Conservation (phyloP, 306 rosid genomes). For the Prosopis cineraria region DNA sequence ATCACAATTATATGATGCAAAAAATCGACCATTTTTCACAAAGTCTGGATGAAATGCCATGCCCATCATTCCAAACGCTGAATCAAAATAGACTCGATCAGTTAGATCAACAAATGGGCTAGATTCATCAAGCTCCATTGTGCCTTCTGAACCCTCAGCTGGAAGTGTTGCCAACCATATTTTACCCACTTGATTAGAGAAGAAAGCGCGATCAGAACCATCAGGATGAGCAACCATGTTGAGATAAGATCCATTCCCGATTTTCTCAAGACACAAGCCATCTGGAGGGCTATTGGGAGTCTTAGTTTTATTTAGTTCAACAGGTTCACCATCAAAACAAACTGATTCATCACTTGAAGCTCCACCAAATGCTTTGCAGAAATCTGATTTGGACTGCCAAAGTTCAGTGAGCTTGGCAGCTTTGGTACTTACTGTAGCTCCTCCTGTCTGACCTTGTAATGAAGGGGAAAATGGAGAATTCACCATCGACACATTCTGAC, state of each 20-base stretch:
- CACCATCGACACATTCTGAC: conserved; percentile 66
- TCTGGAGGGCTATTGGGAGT: conserved; percentile 50
- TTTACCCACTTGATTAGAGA: conserved; percentile 74
- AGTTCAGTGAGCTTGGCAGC: conserved; percentile 57
- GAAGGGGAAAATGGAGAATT: conserved; percentile 90
- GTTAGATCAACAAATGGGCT: conserved; percentile 89
- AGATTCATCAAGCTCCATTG: conserved; percentile 62
- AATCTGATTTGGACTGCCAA: conserved; percentile 83
- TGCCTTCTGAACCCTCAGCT: conserved; percentile 66
- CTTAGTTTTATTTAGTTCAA: conserved; percentile 50
- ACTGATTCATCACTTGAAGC: conserved; percentile 57
- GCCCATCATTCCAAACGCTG: conserved; percentile 89
- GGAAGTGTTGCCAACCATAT: conserved; percentile 87
- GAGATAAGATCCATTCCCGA: conserved; percentile 89
- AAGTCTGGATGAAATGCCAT: conserved; percentile 95
- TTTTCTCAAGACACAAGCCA: conserved; percentile 94
- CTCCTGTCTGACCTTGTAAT: conserved; percentile 60
- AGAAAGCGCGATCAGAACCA: conserved; percentile 91
- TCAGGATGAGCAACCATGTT: conserved; percentile 93
- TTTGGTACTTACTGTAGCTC: conserved; percentile 47
- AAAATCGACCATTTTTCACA: conserved; percentile 77
- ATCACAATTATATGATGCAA: conserved; percentile 93
- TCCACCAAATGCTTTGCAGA: conserved; percentile 87
- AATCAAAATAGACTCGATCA: conserved; percentile 74
- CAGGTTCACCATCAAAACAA: conserved; percentile 82